Conservation (phyloP, 2,329 filamentous ascomycete species). For the Clarireedia paspali region DNA sequence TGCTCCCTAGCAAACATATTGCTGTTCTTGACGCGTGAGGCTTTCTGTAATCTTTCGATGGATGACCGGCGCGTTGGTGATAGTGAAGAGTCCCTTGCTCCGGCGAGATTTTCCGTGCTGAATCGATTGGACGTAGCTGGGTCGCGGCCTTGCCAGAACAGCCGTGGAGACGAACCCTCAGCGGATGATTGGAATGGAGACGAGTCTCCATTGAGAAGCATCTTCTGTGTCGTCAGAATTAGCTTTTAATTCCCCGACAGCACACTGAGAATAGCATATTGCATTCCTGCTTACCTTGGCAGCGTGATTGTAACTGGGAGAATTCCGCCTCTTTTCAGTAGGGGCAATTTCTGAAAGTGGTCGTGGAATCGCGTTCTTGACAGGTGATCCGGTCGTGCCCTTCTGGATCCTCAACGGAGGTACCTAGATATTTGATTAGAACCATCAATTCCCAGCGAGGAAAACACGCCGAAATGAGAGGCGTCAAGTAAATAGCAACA, state of each 20-base stretch:
- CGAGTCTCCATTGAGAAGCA: conserved; percentile 61
- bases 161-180: conserved; percentile 62
- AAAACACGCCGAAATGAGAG: background rate
- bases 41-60: conserved; percentile 90
- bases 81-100: conserved; percentile 47
- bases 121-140: conserved; percentile 58
- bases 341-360: conserved; percentile 86
- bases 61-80: conserved; percentile 77
- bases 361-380: conserved; percentile 58
- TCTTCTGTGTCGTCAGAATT: conserved; percentile 45
- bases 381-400: conserved; percentile 47
- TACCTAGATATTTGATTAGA: conserved; percentile 40
- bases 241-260: conserved; percentile 23
- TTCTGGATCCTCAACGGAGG: conserved; percentile 77
- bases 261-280: conserved; percentile 13
- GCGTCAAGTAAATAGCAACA: background rate
- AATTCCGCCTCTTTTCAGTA: conserved; percentile 81
- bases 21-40: conserved; percentile 95
- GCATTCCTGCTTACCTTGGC: conserved; percentile 51
- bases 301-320: conserved; percentile 77
- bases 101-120: conserved; percentile 60
- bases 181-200: conserved; percentile 70
- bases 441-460: background rate
- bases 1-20: conserved; percentile 92
- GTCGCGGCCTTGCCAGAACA: conserved; percentile 82